A percentile compares a stretch with the other conserved stretches of the same genome.
phyloP scores from a whole-genome alignment of 805 yeast species.

The Metschnikowia matae region DNA sequence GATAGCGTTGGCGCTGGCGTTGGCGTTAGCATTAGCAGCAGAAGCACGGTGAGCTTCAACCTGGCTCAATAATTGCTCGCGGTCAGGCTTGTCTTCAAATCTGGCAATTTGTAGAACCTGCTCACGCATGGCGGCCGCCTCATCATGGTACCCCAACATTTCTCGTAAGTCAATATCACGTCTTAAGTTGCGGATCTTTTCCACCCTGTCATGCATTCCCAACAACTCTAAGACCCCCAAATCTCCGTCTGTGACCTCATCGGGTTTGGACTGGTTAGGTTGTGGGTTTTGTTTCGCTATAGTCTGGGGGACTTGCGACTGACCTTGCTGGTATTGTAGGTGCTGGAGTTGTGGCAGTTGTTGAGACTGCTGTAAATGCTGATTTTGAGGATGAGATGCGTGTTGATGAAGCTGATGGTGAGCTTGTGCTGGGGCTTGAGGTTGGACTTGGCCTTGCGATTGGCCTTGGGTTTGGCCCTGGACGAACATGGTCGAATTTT shows the following conservation, averaged over 20 bases:
- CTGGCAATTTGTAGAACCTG: slow-evolving; percentile 7
- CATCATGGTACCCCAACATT: slow-evolving; percentile 1
- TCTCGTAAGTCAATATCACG: neutral
- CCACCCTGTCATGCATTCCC: slow-evolving; percentile 3
- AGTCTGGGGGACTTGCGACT: neutral
- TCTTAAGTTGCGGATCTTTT: neutral
- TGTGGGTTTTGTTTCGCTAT: neutral
- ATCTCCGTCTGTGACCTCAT: slow-evolving; percentile 1
- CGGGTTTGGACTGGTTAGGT: neutral
- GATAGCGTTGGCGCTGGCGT: too few relatives aligned
- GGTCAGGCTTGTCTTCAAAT: neutral
- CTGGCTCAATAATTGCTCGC: slow-evolving; percentile 12
- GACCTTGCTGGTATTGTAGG: slow-evolving; percentile 10
- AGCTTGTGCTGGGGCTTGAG: slow-evolving; percentile 6
- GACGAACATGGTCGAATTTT: slow-evolving; percentile 1
- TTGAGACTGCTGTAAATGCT: slow-evolving; percentile 9
- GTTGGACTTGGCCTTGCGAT: slow-evolving; percentile 2
- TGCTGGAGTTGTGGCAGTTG: slow-evolving; percentile 11
- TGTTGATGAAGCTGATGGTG: slow-evolving; percentile 10
- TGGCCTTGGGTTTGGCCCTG: neutral
- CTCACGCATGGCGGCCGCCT: slow-evolving; percentile 6
- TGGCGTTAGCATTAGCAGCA: slow-evolving; percentile 11
- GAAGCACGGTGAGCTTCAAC: slow-evolving; percentile 11
- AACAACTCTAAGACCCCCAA: neutral
- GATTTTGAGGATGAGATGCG: slow-evolving; percentile 10